phyloP scores from a whole-genome alignment of 495 filamentous ascomycete genomes.

The Pyrenopolyporus hunteri region DNA sequence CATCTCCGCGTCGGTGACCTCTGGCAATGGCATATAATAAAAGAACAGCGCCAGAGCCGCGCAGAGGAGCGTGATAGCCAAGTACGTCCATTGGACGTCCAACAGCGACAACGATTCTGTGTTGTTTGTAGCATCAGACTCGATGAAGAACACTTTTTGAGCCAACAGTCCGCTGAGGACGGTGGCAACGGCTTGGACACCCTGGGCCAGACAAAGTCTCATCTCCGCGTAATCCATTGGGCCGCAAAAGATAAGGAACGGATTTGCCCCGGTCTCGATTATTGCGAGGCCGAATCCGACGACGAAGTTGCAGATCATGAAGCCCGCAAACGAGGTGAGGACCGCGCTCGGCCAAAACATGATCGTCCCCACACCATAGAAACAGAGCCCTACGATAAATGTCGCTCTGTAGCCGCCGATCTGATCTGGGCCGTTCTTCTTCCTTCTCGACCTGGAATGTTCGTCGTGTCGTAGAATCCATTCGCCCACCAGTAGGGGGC shows the following conservation, averaged over 20 bases:
- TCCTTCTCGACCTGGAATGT: constrained; percentile 44
- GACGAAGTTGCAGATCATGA: constrained; percentile 68
- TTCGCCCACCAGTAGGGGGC: constrained; percentile 68
- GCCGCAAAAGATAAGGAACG: constrained; percentile 67
- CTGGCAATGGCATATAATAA: constrained; percentile 63
- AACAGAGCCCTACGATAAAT: constrained; percentile 58
- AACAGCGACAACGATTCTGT: constrained; percentile 49
- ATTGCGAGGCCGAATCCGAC: constrained; percentile 69
- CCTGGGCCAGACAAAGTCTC: constrained; percentile 71
- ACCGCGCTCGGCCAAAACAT: constrained; percentile 73
- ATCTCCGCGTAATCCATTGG: constrained; percentile 57
- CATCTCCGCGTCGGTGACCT: constrained; percentile 58
- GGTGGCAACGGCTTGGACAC: constrained; percentile 69
- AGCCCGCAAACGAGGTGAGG: constrained; percentile 65
- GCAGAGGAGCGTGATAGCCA: constrained; percentile 74
- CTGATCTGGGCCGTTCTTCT: constrained; percentile 33
- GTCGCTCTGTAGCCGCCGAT: constrained; percentile 44
- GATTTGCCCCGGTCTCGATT: constrained; percentile 71
- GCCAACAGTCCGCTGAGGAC: constrained; percentile 71
- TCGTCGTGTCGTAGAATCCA: constrained; percentile 67
- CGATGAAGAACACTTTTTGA: constrained; percentile 70
- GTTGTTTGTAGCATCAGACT: constrained; percentile 25
- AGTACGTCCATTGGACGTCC: constrained; percentile 79
- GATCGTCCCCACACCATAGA: constrained; percentile 67
- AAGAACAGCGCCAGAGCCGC: constrained; percentile 66